These are phyloP conservation scores for Chaetoceros muelleri DNA, from an alignment of 108 stramenopile genomes.

Conservation along the genomic window DNA sequence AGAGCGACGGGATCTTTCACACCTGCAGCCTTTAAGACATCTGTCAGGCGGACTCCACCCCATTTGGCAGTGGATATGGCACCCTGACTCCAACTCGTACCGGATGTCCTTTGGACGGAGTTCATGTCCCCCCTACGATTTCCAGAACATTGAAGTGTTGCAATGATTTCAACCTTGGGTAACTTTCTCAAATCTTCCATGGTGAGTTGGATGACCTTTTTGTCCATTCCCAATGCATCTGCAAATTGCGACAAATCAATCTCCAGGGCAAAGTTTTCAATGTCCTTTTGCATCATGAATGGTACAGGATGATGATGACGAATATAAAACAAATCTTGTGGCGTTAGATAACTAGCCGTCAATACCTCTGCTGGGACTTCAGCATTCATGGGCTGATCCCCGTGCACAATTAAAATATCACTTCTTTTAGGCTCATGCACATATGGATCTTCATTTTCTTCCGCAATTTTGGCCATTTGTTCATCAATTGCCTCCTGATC, in stretches of 20 bases:
- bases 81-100: slow-evolving; percentile 85
- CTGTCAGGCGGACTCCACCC: slow-evolving; percentile 81
- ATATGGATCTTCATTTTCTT: slow-evolving; percentile 55
- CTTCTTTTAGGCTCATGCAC: slow-evolving; percentile 56
- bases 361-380: slow-evolving; percentile 57
- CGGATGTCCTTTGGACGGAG: slow-evolving; percentile 67
- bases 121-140: slow-evolving; percentile 89
- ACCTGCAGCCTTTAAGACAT: slow-evolving; percentile 68
- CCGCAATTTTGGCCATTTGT: slow-evolving; percentile 45
- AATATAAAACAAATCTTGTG: slow-evolving; percentile 64
- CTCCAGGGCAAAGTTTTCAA: slow-evolving; percentile 45
- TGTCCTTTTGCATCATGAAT: slow-evolving; percentile 46
- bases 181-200: slow-evolving; percentile 65
- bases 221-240: not conserved
- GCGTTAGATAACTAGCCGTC: slow-evolving; percentile 54
- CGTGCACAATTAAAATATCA: slow-evolving; percentile 49
- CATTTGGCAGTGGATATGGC: slow-evolving; percentile 92
- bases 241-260: slow-evolving; percentile 51
- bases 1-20: slow-evolving; percentile 45
- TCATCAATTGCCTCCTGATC: slow-evolving; percentile 72
- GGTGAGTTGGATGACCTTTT: slow-evolving; percentile 21
- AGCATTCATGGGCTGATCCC: slow-evolving; percentile 76
- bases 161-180: slow-evolving; percentile 50
- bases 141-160: slow-evolving; percentile 96
- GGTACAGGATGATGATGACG: slow-evolving; percentile 86